Percentiles rank a stretch among this genome's conserved stretches.
Conservation (phyloP, 1,284 basidiomycete genomes). For the Veloporphyrellus conicus region DNA sequence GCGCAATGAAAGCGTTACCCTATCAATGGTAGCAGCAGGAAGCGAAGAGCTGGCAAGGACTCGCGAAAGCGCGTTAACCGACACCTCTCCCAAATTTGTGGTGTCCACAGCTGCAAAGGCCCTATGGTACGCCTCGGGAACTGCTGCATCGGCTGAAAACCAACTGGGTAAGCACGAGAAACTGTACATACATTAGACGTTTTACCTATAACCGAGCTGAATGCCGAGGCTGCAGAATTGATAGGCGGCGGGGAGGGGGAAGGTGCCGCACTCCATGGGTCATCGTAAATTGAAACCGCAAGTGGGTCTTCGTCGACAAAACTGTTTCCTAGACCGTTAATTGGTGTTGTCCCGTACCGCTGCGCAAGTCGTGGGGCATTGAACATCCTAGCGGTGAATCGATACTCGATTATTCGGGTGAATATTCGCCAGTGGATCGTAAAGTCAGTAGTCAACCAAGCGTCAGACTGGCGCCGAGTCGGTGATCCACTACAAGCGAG, state of each 20-base stretch:
- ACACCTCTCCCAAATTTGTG: conserved; percentile 64
- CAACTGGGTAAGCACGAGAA: conserved; percentile 12
- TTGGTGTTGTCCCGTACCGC: conserved; percentile 54
- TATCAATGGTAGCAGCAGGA: conserved; percentile 77
- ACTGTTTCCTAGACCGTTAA: conserved; percentile 60
- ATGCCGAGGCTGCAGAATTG: conserved; percentile 46
- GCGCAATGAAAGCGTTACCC: conserved; percentile 43
- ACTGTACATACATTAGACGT: neutral
- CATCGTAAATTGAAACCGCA: conserved; percentile 70
- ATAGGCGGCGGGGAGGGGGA: conserved; percentile 67
- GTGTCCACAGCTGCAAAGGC: conserved; percentile 72
- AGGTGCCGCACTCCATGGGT: conserved; percentile 83
- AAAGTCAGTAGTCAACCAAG: neutral
- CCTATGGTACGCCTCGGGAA: conserved; percentile 73
- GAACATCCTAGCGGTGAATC: conserved; percentile 50
- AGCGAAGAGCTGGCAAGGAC: conserved; percentile 72
- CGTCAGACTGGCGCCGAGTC: neutral
- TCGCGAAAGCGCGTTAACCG: conserved; percentile 75
- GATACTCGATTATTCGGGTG: too few species aligned
- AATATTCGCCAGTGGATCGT: neutral
- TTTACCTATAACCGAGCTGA: conserved; percentile 68
- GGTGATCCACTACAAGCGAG: too few species aligned
- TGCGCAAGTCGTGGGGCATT: conserved; percentile 71
- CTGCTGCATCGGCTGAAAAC: conserved; percentile 62
- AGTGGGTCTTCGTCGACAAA: conserved; percentile 76